Conservation (phyloP, 768 basidiomycete genomes). For the Amanita rimosa region DNA sequence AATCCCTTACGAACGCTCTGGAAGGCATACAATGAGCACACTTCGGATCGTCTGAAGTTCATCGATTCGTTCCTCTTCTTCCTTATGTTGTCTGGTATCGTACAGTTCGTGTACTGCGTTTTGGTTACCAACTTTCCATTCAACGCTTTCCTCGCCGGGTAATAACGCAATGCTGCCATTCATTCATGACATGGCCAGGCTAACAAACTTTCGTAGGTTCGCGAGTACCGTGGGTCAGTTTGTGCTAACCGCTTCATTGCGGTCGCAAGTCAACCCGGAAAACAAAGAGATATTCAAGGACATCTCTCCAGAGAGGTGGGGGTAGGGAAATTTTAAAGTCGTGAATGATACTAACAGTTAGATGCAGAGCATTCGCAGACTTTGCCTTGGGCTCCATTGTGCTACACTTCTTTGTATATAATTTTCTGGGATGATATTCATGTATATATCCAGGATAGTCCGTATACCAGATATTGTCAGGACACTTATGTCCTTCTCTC, state of each 20-base stretch:
- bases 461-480: neutral
- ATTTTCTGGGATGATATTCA: constrained; percentile 75
- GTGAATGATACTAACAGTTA: neutral
- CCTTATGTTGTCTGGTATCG: constrained; percentile 81
- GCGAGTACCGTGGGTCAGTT: constrained; percentile 93
- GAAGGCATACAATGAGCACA: constrained; percentile 68
- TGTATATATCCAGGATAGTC: neutral
- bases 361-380: constrained; percentile 88
- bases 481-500: constrained; percentile 37
- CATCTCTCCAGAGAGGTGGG: constrained; percentile 91
- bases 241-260: constrained; percentile 84
- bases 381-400: constrained; percentile 93
- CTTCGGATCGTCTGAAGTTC: constrained; percentile 81
- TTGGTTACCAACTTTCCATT: constrained; percentile 91
- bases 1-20: constrained; percentile 43
- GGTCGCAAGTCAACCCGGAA: constrained; percentile 84
- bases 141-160: constrained; percentile 97
- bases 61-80: constrained; percentile 90
- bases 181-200: neutral
- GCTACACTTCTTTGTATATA: constrained; percentile 97
- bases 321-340: too few species aligned
- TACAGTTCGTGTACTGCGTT: constrained; percentile 88
- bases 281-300: constrained; percentile 79
- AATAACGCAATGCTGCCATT: constrained; percentile 19
- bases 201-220: constrained; percentile 47